These are phyloP conservation scores for Mortierella sp. DNA, from an alignment of 371 early-diverging fungal species.

Conservation along the genomic window DNA sequence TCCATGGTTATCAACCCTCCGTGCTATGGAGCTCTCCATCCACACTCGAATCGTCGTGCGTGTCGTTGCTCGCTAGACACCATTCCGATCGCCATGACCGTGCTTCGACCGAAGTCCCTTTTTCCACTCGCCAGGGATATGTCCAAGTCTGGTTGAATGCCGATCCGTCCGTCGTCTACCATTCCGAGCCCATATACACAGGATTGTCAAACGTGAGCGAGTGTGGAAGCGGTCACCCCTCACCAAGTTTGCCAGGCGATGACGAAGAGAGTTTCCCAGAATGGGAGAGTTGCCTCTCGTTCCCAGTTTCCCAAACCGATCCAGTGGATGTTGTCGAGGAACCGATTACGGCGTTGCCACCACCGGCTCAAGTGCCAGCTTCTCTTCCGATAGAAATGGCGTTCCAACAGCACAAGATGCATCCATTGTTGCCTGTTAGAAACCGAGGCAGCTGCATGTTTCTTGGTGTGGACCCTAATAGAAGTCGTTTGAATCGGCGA, in stretches of 20 bases:
- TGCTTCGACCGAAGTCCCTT: too few relatives aligned
- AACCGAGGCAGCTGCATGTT: conserved; percentile 34
- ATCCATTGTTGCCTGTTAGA: conserved; percentile 20
- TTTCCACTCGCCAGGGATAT: too few relatives aligned
- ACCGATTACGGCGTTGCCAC: too few relatives aligned
- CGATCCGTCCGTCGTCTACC: background rate
- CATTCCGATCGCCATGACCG: too few relatives aligned
- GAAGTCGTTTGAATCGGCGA: conserved; percentile 11
- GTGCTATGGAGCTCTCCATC: conserved; percentile 29
- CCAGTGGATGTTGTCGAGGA: too few relatives aligned
- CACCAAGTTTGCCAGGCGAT: background rate
- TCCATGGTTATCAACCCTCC: conserved; percentile 38
- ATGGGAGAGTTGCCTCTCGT: conserved; percentile 31
- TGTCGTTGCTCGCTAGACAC: too few relatives aligned
- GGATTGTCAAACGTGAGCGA: background rate
- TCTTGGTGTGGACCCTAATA: conserved; percentile 7
- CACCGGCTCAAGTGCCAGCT: background rate
- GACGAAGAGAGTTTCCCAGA: conserved; percentile 9
- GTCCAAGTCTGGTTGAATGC: conserved; percentile 30
- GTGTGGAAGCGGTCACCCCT: background rate
- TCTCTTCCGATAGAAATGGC: conserved; percentile 10
- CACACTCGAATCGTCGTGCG: too few relatives aligned
- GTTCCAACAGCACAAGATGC: conserved; percentile 21
- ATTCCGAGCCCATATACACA: background rate
- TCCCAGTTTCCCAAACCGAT: background rate